Conservation (phyloP, 2,329 filamentous ascomycete species). For the Fusarium siculi region DNA sequence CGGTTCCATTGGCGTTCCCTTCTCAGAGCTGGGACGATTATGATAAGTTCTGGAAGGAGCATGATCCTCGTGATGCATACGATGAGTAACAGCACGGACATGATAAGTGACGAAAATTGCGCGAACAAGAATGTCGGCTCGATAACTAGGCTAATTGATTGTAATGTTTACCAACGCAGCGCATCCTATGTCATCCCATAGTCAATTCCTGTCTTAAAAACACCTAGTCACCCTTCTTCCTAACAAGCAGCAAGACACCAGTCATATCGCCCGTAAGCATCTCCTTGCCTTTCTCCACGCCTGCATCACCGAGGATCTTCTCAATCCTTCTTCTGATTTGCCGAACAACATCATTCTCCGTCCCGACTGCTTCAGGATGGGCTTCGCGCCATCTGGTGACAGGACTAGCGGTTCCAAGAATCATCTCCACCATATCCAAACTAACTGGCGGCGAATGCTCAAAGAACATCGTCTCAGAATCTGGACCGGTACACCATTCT, state of each 20-base stretch:
- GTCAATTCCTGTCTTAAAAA: rapidly evolving
- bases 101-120: background rate
- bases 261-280: background rate
- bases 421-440: background rate
- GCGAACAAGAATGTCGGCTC: background rate
- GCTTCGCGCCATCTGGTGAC: background rate
- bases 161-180: rapidly evolving
- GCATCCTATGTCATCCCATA: too few species aligned
- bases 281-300: background rate
- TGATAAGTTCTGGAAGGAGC: conserved; percentile 44
- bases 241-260: background rate
- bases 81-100: conserved; percentile 9
- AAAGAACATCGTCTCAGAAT: background rate
- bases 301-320: background rate
- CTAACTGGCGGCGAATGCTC: background rate
- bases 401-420: background rate
- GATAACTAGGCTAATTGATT: background rate
- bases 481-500: background rate
- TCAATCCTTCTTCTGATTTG: background rate
- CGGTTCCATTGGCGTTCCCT: conserved; percentile 61
- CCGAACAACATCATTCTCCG: background rate
- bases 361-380: background rate
- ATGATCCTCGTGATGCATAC: conserved; percentile 45
- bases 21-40: conserved; percentile 62
- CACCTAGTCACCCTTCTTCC: background rate